Percentiles rank a stretch among this genome's conserved stretches.
Conservation (phyloP, 108 stramenopile genomes). For the Cyclostephanos tholiformis region DNA sequence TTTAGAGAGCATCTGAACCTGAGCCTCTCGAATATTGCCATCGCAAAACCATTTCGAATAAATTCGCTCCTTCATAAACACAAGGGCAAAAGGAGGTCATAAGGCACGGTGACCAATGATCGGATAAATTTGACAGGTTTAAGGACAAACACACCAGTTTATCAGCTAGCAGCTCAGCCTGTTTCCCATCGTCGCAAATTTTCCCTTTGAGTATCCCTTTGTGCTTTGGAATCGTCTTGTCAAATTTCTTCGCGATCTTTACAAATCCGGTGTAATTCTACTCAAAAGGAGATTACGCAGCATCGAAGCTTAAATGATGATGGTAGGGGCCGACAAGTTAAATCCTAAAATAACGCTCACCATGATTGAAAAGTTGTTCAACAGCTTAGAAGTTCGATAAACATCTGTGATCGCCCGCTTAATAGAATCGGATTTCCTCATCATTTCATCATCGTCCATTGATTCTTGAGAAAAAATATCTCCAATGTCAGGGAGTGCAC, state of each 20-base stretch:
- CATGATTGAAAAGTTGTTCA: conserved; percentile 88
- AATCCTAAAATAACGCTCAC: conserved; percentile 9
- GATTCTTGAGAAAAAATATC: conserved; percentile 2
- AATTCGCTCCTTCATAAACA: conserved; percentile 46
- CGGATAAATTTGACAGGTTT: background rate
- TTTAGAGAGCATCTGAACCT: conserved; percentile 89
- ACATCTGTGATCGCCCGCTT: conserved; percentile 78
- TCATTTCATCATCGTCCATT: conserved; percentile 27
- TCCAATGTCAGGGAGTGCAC: background rate
- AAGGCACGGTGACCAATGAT: background rate
- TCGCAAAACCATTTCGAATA: conserved; percentile 90
- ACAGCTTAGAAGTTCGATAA: conserved; percentile 74
- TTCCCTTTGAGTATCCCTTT: conserved; percentile 68
- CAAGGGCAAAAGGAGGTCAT: background rate
- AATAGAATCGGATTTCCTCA: conserved; percentile 68
- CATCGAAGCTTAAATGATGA: background rate
- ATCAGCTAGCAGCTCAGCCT: conserved; percentile 52
- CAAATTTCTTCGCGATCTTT: conserved; percentile 93
- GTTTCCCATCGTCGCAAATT: conserved; percentile 74
- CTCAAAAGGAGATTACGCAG: background rate
- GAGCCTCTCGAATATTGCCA: conserved; percentile 80
- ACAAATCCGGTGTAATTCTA: conserved; percentile 92
- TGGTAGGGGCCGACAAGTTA: background rate
- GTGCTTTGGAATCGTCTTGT: conserved; percentile 71
- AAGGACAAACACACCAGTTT: conserved; percentile 29